Evolutionary conservation across 306 rosid genomes (phyloP).

Genomic region (Fragaria vesca): DNA sequence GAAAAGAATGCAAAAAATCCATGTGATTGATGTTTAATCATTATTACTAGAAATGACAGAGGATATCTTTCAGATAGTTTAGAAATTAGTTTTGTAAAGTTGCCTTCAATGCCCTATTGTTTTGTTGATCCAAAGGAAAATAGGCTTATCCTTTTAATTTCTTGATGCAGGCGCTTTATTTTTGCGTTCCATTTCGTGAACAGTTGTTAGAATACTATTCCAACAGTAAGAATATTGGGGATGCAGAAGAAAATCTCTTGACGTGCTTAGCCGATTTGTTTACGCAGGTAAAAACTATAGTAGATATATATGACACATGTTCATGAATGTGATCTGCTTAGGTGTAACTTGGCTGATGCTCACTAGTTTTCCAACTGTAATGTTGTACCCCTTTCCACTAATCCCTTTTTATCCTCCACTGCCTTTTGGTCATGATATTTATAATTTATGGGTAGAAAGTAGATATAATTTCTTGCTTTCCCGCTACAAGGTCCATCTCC

Average conservation of each 20-base stretch:
- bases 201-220: slow-evolving; percentile 86
- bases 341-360: not conserved
- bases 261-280: slow-evolving; percentile 97
- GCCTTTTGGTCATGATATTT: not conserved
- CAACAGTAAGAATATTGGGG: slow-evolving; percentile 64
- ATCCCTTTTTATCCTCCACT: not conserved
- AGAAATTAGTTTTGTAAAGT: slow-evolving; percentile 4
- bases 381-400: not conserved
- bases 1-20: not conserved
- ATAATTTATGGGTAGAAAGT: not conserved
- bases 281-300: slow-evolving; percentile 61
- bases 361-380: not conserved
- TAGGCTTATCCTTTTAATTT: slow-evolving; percentile 12
- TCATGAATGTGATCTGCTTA: not conserved
- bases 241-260: slow-evolving; percentile 89
- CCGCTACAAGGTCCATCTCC: not conserved
- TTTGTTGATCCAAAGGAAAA: not conserved
- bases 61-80: not conserved
- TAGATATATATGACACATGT: not conserved
- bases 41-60: not conserved
- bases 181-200: slow-evolving; percentile 98
- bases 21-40: not conserved
- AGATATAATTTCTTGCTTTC: not conserved
- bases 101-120: slow-evolving; percentile 8
- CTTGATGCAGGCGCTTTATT: slow-evolving; percentile 82